Conservation (phyloP, 805 yeast species). For the Peterozyma xylosa region DNA sequence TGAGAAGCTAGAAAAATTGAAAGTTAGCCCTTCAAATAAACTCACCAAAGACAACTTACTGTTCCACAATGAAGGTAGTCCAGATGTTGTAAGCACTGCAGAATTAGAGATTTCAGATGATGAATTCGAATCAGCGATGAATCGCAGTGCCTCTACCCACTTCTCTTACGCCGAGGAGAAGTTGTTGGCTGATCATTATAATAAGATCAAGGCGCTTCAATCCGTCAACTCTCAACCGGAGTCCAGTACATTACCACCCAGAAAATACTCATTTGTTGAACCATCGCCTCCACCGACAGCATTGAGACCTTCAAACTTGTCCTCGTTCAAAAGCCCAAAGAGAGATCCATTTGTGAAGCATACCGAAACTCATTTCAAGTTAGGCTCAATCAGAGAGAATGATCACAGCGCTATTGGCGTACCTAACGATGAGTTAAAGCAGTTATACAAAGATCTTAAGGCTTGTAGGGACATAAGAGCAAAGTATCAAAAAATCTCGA, state of each 20-base stretch:
- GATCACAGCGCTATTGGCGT: conserved; percentile 44
- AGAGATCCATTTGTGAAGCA: conserved; percentile 1
- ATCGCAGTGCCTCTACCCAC: conserved; percentile 33
- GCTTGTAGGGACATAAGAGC: conserved; percentile 67
- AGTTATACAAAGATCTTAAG: conserved; percentile 53
- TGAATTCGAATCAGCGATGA: conserved; percentile 5
- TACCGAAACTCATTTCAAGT: conserved; percentile 25
- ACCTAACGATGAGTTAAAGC: conserved; percentile 64
- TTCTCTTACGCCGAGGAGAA: conserved; percentile 61
- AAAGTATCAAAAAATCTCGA: conserved; percentile 63
- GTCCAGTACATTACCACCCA: conserved; percentile 3
- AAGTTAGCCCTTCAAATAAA: not conserved
- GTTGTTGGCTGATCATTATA: conserved; percentile 56
- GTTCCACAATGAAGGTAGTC: conserved; percentile 1
- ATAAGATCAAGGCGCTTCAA: conserved; percentile 54
- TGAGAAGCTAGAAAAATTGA: too few species aligned
- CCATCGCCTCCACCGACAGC: conserved; percentile 30
- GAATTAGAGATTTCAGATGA: conserved; percentile 3
- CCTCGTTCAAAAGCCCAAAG: conserved; percentile 14
- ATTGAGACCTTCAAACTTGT: conserved; percentile 11
- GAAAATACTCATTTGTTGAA: conserved; percentile 28
- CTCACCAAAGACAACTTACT: conserved; percentile 5
- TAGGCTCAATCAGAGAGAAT: conserved; percentile 37
- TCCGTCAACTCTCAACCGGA: conserved; percentile 21
- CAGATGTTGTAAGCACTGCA: not conserved